Percentiles rank a stretch among this genome's conserved stretches.
phyloP scores from a whole-genome alignment of 306 rosid species.

The Lathyrus sativus region DNA sequence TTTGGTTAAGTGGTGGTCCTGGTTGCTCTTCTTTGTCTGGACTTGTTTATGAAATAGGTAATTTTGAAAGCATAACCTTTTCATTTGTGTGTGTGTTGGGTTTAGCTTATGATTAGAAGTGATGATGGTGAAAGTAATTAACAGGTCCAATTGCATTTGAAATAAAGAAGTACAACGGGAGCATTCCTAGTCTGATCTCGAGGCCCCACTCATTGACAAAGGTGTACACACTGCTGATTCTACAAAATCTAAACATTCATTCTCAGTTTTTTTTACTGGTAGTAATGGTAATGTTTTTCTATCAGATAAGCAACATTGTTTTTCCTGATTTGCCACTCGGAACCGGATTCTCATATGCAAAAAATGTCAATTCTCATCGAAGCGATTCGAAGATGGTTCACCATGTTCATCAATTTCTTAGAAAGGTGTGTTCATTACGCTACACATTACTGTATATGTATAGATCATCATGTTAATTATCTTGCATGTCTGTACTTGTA shows the following conservation, averaged over 20 bases:
- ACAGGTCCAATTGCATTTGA: slow-evolving; percentile 58
- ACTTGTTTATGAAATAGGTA: slow-evolving; percentile 51
- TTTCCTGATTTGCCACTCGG: slow-evolving; percentile 64
- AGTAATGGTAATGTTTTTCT: background rate
- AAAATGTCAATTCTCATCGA: slow-evolving; percentile 9
- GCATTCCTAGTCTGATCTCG: slow-evolving; percentile 48
- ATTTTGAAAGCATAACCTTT: background rate
- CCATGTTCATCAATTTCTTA: slow-evolving; percentile 52
- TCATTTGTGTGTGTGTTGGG: too few relatives aligned
- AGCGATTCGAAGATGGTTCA: slow-evolving; percentile 48
- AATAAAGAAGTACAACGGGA: slow-evolving; percentile 47
- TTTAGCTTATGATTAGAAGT: background rate
- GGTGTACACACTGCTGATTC: too few relatives aligned
- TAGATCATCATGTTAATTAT: too few relatives aligned
- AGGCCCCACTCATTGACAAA: slow-evolving; percentile 71
- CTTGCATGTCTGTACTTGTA: slow-evolving; percentile 25
- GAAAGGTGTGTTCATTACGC: slow-evolving; percentile 44
- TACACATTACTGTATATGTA: too few relatives aligned
- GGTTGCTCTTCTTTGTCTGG: slow-evolving; percentile 54
- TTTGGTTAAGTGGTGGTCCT: slow-evolving; percentile 78
- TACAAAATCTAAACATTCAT: too few relatives aligned
- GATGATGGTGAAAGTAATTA: background rate
- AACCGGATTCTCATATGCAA: slow-evolving; percentile 69
- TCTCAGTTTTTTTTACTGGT: too few relatives aligned
- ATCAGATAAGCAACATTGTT: slow-evolving; percentile 52